phyloP scores from a whole-genome alignment of 495 filamentous ascomycete genomes.

The Xylaria grammica region DNA sequence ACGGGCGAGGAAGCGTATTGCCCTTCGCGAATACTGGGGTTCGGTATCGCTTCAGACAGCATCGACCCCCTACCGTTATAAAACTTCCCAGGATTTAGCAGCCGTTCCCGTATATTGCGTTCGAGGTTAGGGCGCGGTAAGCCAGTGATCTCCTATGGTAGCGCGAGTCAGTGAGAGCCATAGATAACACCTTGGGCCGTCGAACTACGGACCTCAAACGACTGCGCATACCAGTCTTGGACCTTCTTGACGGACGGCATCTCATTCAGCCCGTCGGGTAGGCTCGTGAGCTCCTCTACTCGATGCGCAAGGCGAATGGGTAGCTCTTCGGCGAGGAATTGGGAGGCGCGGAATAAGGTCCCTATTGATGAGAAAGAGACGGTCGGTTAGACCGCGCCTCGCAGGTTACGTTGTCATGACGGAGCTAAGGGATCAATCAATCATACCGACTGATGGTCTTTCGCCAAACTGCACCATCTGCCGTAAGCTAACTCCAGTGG shows the following conservation, averaged over 20 bases:
- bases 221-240: constrained; percentile 98
- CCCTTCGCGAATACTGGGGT: constrained; percentile 86
- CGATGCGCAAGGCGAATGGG: constrained; percentile 96
- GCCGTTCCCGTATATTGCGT: constrained; percentile 75
- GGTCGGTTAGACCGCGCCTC: constrained; percentile 29
- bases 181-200: constrained; percentile 7
- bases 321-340: constrained; percentile 97
- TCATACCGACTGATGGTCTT: constrained; percentile 80
- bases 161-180: constrained; percentile 37
- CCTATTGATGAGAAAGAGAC: constrained; percentile 55
- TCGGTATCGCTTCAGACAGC: constrained; percentile 80
- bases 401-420: constrained; percentile 12
- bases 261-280: constrained; percentile 97
- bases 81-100: constrained; percentile 73
- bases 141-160: constrained; percentile 81
- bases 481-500: constrained; percentile 92
- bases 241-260: constrained; percentile 98
- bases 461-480: constrained; percentile 99
- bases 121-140: constrained; percentile 77
- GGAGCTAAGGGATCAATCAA: constrained; percentile 13
- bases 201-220: constrained; percentile 80
- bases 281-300: constrained; percentile 86
- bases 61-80: constrained; percentile 61
- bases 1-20: constrained; percentile 81
- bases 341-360: constrained; percentile 94